phyloP scores from a whole-genome alignment of 2,329 filamentous ascomycete species.

The Falciphora oryzae region DNA sequence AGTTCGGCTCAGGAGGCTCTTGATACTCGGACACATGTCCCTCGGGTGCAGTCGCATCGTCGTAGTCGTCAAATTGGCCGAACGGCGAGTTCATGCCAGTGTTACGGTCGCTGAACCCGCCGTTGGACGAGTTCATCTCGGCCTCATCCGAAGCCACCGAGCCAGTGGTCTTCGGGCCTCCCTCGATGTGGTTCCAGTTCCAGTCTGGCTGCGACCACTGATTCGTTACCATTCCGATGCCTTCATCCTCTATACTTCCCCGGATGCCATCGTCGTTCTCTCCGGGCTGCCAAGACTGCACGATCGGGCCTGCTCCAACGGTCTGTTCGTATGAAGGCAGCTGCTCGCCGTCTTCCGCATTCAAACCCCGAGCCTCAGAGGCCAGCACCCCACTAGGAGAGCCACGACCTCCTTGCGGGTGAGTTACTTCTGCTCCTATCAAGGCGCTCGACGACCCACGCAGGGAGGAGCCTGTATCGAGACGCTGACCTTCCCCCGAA shows the following conservation, averaged over 20 bases:
- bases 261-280: constrained; percentile 26
- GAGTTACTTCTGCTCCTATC: constrained; percentile 71
- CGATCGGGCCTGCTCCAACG: not conserved
- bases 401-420: constrained; percentile 58
- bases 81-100: constrained; percentile 8
- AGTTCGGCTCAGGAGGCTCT: constrained; percentile 16
- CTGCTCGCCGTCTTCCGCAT: constrained; percentile 23
- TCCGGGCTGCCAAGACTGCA: constrained; percentile 12
- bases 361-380: not conserved
- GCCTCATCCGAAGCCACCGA: constrained; percentile 9
- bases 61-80: constrained; percentile 13
- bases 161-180: not conserved
- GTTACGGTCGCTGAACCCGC: constrained; percentile 6
- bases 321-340: constrained; percentile 24
- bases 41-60: not conserved
- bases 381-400: constrained; percentile 33
- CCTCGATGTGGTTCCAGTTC: constrained; percentile 7
- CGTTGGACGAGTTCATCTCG: constrained; percentile 9
- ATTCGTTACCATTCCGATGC: not conserved
- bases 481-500: constrained; percentile 78
- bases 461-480: constrained; percentile 77
- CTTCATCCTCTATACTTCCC: constrained; percentile 34
- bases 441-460: constrained; percentile 89
- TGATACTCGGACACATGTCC: constrained; percentile 13
- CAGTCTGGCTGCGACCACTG: not conserved